Evolutionary conservation across 2,329 filamentous ascomycete species (phyloP), one percentile per base, ranked within the genome.

Genomic region (Thermothelomyces thermophilus): DNA sequence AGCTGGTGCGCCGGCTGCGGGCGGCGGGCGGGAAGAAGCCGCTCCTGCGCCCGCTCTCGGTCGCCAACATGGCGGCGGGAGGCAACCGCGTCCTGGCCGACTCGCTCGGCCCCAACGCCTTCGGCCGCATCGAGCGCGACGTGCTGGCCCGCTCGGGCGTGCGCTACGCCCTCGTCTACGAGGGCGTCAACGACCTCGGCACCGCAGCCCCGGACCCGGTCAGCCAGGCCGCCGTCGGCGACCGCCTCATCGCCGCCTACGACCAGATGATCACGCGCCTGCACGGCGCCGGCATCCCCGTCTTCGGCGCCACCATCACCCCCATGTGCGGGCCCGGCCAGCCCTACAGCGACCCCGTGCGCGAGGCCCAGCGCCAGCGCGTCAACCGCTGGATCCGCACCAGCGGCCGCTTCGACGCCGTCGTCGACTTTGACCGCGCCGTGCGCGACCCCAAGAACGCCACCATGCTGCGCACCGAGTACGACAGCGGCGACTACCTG

Each of bases 171-270:
- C 69, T 84, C 61, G 64, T 84, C 24, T 83, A 79, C 62, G 76
- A 81, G 58, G 81, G 81, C 16, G 77, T 84, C 33, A 83, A 83
- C 59, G 81, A 84, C 59, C 81, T 85, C 51, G 82, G 81, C 33
- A 71, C 67, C 1, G 74, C 75, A 0, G 61, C 62, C 0, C 56
- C 72, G 0, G 71, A 72, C 6, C 43, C 63, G 0, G 62, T 60
- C 0, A 65, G 70, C 0, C 79, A 83, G 57, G 54, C 57, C 0
- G 56, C 59, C 2, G 64, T 79, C 0, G 76, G 71, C 26, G 68
- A 74, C 36, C 58, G 67, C 2, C 63, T 84, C 0, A 70, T 79
- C 26, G 67, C 70, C 6, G 80, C 77, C 1, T 83, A 77, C 57
- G 61, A 68, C 36, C 80, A 84, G 62, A 77, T 84, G 36, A 67